Conservation (phyloP, 1,284 basidiomycete species). For the Sphaerobolus stellatus region DNA sequence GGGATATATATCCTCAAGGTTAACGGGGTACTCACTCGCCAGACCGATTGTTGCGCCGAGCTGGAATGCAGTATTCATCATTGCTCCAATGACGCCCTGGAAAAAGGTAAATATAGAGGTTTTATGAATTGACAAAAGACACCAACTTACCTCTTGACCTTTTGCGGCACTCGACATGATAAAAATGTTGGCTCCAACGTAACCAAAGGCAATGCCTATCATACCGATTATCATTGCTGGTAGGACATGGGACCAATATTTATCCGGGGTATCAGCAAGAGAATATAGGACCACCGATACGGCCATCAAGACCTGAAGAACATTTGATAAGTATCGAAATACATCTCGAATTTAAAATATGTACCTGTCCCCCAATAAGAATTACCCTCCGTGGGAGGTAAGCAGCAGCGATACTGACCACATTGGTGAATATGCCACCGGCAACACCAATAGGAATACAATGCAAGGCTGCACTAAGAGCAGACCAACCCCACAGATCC, state of each 20-base stretch:
- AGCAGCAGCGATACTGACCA: constrained; percentile 7
- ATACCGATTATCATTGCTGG: constrained; percentile 15
- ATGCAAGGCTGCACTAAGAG: constrained; percentile 9
- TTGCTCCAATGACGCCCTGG: constrained; percentile 16
- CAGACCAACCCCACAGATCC: constrained; percentile 12
- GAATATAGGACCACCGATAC: constrained; percentile 11
- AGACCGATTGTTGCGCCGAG: constrained; percentile 16
- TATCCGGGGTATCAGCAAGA: constrained; percentile 11
- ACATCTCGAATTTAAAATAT: background rate
- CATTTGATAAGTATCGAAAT: background rate
- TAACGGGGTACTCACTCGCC: constrained; percentile 11
- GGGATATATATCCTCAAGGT: background rate
- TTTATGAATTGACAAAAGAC: background rate
- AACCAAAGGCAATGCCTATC: constrained; percentile 13
- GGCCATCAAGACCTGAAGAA: constrained; percentile 8
- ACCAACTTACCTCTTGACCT: constrained; percentile 15
- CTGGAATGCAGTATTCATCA: constrained; percentile 18
- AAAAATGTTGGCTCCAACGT: constrained; percentile 11
- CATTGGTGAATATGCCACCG: constrained; percentile 8
- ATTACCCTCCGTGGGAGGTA: constrained; percentile 6
- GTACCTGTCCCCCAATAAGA: constrained; percentile 12
- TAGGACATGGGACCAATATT: constrained; percentile 17
- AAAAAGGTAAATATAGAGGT: background rate
- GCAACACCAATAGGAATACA: constrained; percentile 13
- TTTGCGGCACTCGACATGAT: constrained; percentile 14